These are phyloP conservation scores for Candida smagusa DNA, from an alignment of 1,139 yeast species.

Conservation along the genomic window DNA sequence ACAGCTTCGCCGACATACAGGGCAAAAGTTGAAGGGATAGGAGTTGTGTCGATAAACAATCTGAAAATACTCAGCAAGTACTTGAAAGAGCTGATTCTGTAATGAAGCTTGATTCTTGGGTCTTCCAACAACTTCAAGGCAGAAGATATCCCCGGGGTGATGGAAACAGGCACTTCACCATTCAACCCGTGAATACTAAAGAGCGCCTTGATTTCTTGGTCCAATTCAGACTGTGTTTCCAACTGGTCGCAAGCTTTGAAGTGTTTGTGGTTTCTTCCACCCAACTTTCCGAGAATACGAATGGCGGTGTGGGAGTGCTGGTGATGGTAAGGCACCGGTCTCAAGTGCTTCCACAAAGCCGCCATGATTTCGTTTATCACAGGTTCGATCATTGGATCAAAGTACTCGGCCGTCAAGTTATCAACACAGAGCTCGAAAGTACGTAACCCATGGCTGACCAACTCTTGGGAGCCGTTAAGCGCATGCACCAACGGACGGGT, in stretches of 20 bases:
- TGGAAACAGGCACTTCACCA: slow-evolving; percentile 59
- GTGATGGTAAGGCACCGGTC: slow-evolving; percentile 90
- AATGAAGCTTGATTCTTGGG: slow-evolving; percentile 59
- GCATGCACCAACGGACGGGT: slow-evolving; percentile 93
- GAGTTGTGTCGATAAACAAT: slow-evolving; percentile 64
- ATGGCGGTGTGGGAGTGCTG: slow-evolving; percentile 94
- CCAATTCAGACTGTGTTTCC: slow-evolving; percentile 52
- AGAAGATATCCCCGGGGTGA: slow-evolving; percentile 79
- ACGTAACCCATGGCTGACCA: slow-evolving; percentile 89
- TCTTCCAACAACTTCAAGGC: slow-evolving; percentile 71
- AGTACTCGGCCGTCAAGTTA: slow-evolving; percentile 90
- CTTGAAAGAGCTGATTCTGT: slow-evolving; percentile 73
- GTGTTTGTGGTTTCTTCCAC: slow-evolving; percentile 91
- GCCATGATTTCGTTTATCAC: slow-evolving; percentile 91
- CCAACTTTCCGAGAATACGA: slow-evolving; percentile 88
- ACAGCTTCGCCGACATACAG: slow-evolving; percentile 44
- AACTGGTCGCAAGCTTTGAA: slow-evolving; percentile 71
- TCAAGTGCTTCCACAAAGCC: slow-evolving; percentile 86
- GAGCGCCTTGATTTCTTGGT: slow-evolving; percentile 67
- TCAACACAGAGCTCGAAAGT: slow-evolving; percentile 97
- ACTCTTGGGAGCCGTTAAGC: slow-evolving; percentile 83
- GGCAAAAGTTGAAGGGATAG: slow-evolving; percentile 57
- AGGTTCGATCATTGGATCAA: slow-evolving; percentile 95
- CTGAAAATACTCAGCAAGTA: slow-evolving; percentile 66
- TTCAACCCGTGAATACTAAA: slow-evolving; percentile 71